Conservation (phyloP, 768 basidiomycete genomes). For the Collybia nuda region DNA sequence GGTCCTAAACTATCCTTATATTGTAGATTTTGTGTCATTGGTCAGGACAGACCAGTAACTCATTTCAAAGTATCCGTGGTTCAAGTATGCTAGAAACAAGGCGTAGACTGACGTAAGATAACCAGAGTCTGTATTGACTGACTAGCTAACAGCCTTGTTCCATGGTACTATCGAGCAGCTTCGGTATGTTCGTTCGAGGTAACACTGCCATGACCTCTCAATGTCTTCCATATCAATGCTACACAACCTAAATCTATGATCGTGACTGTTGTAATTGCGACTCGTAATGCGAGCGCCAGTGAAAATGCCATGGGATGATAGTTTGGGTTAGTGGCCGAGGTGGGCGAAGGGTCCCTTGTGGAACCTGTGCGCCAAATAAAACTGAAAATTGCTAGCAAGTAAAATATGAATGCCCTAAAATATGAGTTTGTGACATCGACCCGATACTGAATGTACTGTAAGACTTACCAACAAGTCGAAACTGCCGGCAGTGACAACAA, state of each 20-base stretch:
- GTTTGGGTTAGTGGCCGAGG: not conserved
- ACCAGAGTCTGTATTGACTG: no score
- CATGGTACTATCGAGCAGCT: no score
- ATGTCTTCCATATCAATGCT: not conserved
- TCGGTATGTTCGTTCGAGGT: no score
- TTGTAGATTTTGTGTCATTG: no score
- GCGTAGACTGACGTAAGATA: no score
- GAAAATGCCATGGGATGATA: not conserved
- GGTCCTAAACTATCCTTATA: no score
- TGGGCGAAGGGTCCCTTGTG: not conserved
- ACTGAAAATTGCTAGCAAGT: slow-evolving; percentile 1
- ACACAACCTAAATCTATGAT: slow-evolving; percentile 1
- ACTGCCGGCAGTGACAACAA: slow-evolving; percentile 4
- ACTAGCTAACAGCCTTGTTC: no score
- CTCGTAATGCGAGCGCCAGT: not conserved
- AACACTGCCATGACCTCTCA: not conserved
- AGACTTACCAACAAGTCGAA: not conserved
- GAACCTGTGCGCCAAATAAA: not conserved
- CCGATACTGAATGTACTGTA: not conserved
- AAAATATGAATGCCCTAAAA: slow-evolving; percentile 3
- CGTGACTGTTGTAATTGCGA: not conserved
- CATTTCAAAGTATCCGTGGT: no score
- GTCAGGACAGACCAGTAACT: no score
- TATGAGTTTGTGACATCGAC: not conserved
- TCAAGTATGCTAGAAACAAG: no score